Percentiles rank a stretch among this genome's conserved stretches.
Evolutionary conservation across 208 protist species (phyloP).

Genomic region (Leishmania gerbilli): DNA sequence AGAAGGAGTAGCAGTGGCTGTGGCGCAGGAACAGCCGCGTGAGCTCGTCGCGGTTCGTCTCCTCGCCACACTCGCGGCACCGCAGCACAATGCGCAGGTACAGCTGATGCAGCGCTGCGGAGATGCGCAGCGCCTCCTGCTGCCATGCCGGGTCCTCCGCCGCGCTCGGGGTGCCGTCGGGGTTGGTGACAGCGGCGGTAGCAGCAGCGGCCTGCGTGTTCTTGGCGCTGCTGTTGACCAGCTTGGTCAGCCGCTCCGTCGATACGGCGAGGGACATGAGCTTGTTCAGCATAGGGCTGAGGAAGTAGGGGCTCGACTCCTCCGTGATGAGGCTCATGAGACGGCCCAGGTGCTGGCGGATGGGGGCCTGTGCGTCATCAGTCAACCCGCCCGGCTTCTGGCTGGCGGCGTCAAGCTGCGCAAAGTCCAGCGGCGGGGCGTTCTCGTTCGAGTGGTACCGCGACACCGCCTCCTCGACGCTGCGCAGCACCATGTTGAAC

Average conservation of each 20-base stretch:
- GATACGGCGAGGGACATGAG: constrained; percentile 58
- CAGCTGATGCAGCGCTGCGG: constrained; percentile 76
- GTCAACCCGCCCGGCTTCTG: neutral
- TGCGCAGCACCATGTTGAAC: constrained; percentile 60
- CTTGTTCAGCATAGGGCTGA: constrained; percentile 63
- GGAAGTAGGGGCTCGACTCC: constrained; percentile 76
- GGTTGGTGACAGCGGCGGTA: constrained; percentile 14
- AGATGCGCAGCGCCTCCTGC: constrained; percentile 44
- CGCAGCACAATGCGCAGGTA: constrained; percentile 80
- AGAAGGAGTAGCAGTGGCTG: constrained; percentile 59
- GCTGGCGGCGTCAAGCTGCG: constrained; percentile 47
- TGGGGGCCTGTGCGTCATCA: constrained; percentile 47
- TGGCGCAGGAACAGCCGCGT: constrained; percentile 76
- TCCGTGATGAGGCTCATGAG: constrained; percentile 78
- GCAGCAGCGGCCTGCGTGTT: constrained; percentile 23
- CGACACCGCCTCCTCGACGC: constrained; percentile 71
- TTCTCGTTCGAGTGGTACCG: constrained; percentile 52
- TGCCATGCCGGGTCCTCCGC: constrained; percentile 28
- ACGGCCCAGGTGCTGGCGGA: constrained; percentile 55
- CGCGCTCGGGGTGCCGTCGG: constrained; percentile 19
- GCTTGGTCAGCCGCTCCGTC: constrained; percentile 55
- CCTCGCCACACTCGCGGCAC: constrained; percentile 67
- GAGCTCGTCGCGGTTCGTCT: constrained; percentile 73
- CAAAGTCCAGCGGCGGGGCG: constrained; percentile 49
- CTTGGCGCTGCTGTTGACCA: constrained; percentile 33